Base-by-base conservation (phyloP, 345 rosid genomes). In the Mallotus nudiflorus region DNA sequence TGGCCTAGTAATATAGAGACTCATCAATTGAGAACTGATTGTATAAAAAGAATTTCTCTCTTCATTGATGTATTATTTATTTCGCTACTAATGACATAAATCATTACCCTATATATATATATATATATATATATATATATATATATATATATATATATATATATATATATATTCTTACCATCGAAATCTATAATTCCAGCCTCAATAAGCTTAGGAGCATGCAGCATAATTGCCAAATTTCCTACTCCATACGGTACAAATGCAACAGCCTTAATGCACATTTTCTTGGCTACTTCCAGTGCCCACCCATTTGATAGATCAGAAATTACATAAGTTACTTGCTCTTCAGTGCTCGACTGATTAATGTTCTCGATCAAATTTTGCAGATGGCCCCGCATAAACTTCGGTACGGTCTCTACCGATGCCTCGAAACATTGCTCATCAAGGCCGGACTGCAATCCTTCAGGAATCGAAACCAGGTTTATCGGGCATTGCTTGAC, bases 151-250 rank as follows among this genome's bases (percentile, higher is more conserved):
- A 42, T 42, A 42, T 42, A 42, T 42, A 42, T 42, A 42, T 42
- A 42, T 42, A 42, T 42, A 42, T 42, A 42, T 42, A 42, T 42
- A 24, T 51, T 20, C 71, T 75, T 69, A 80, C 82, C 82, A 16
- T 75, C 33, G 44, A 0, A 12, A 62, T 75, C 66, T 14, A 83
- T 11, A 9, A 75, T 1, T 52, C 74, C 78, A n/a, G 53, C 66
- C 57, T 72, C 40, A 4, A 71, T 9, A 22, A 79, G 77, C 37
- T 51, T 44, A 1, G 79, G 79, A 69, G 62, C 0, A 1, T 60
- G 73, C 1, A 74, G 65, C 0, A 28, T 1, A 9, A 80, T 6
- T 2, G 72, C 78, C 73, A 77, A 56, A 66, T 22, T 62, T 20
- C 33, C 66, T 9, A 62, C 15, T 22, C 50, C 66, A 62, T 24